Evolutionary conservation across 1,139 yeast genomes (phyloP).

Genomic region (Yamadazyma friedrichii): DNA sequence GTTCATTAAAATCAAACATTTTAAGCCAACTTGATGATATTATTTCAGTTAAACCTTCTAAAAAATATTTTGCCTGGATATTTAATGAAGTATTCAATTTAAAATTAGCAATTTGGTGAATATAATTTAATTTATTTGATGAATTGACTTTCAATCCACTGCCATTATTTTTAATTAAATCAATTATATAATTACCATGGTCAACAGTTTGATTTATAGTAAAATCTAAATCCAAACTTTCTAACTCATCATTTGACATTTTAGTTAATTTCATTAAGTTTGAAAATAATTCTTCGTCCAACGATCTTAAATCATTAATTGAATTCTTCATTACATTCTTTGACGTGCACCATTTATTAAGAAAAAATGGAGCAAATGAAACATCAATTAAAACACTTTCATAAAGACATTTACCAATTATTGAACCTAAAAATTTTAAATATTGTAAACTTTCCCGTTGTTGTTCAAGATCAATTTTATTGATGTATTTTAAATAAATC

Average conservation of each 20-base stretch:
- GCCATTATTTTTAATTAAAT: constrained; percentile 49
- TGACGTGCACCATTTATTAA: constrained; percentile 63
- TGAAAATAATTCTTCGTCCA: constrained; percentile 67
- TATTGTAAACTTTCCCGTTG: constrained; percentile 37
- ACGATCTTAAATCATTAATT: constrained; percentile 73
- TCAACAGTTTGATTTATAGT: constrained; percentile 51
- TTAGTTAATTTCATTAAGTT: constrained; percentile 63
- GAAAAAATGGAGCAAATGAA: constrained; percentile 82
- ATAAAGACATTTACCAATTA: constrained; percentile 88
- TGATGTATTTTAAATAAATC: constrained; percentile 34
- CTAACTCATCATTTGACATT: constrained; percentile 58
- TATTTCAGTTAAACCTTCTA: constrained; percentile 68
- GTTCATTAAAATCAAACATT: constrained; percentile 80
- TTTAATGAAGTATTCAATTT: constrained; percentile 65
- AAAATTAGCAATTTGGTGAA: constrained; percentile 76
- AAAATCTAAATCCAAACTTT: constrained; percentile 62
- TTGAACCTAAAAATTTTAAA: constrained; percentile 68
- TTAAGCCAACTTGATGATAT: constrained; percentile 74
- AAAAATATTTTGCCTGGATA: constrained; percentile 61
- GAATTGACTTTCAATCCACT: constrained; percentile 49
- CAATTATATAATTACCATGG: constrained; percentile 42
- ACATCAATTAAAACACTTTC: constrained; percentile 81
- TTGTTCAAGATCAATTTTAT: constrained; percentile 24
- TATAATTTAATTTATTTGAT: constrained; percentile 68
- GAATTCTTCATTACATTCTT: constrained; percentile 46